A percentile compares a stretch with the other conserved stretches of the same genome.
phyloP scores from a whole-genome alignment of 2,329 filamentous ascomycete genomes.

The Raffaelea deltoideospora region DNA sequence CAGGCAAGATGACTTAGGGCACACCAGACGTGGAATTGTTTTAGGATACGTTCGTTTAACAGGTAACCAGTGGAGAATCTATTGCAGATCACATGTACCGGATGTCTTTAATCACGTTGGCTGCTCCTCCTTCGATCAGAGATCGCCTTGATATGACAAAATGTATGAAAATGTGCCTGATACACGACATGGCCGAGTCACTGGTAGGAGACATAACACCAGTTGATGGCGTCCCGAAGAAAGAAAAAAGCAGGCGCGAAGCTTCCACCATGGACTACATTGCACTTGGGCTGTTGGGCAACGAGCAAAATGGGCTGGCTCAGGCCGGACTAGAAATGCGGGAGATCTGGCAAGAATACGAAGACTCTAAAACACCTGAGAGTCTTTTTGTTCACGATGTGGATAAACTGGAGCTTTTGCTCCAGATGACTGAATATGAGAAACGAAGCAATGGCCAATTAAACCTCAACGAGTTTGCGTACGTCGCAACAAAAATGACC shows the following conservation, averaged over 20 bases:
- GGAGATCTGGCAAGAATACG: constrained; percentile 87
- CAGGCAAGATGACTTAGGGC: neutral
- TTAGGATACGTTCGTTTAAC: too few relatives aligned
- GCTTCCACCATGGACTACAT: constrained; percentile 86
- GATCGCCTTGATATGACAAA: constrained; percentile 58
- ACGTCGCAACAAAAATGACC: constrained; percentile 58
- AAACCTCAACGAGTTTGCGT: constrained; percentile 76
- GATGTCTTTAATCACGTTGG: constrained; percentile 93
- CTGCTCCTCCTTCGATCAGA: constrained; percentile 63
- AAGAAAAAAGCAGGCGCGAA: constrained; percentile 81
- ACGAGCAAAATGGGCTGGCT: constrained; percentile 50
- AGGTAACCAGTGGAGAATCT: constrained; percentile 71
- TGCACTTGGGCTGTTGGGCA: constrained; percentile 54
- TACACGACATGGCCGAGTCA: constrained; percentile 96
- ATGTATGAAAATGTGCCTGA: constrained; percentile 88
- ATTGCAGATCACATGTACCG: constrained; percentile 99
- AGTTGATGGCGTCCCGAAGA: constrained; percentile 69
- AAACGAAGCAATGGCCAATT: constrained; percentile 44
- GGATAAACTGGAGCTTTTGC: constrained; percentile 87
- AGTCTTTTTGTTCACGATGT: constrained; percentile 88
- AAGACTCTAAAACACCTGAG: constrained; percentile 71
- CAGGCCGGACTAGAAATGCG: constrained; percentile 54
- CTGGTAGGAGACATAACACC: constrained; percentile 96
- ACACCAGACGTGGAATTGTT: neutral
- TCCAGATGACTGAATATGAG: constrained; percentile 97